Percentiles rank a stretch among this genome's conserved stretches.
Conservation (phyloP, 768 basidiomycete species). For the Boletus sp. region DNA sequence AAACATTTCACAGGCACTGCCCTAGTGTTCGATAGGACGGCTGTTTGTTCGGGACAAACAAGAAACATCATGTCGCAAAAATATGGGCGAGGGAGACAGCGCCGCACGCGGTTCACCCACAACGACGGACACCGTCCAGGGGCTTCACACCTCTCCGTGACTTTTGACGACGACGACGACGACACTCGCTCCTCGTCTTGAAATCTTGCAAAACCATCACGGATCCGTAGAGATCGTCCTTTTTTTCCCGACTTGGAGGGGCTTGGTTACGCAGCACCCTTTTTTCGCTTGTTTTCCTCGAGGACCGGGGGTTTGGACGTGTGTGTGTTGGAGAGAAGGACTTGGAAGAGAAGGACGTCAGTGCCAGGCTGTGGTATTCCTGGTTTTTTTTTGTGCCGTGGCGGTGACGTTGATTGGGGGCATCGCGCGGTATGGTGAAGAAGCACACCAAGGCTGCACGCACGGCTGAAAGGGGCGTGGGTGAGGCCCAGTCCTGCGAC, state of each 20-base stretch:
- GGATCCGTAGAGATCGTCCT: slow-evolving; percentile 62
- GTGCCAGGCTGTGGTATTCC: neutral
- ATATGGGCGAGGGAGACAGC: slow-evolving; percentile 23
- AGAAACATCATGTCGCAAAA: slow-evolving; percentile 37
- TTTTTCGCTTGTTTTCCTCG: neutral
- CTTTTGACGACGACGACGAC: slow-evolving; percentile 1
- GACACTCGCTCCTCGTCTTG: slow-evolving; percentile 39
- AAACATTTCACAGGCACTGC: neutral
- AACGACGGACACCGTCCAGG: slow-evolving; percentile 20
- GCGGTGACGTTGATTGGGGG: slow-evolving; percentile 2
- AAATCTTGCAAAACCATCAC: slow-evolving; percentile 58
- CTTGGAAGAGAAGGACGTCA: neutral
- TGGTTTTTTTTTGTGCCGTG: neutral
- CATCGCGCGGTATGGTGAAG: slow-evolving; percentile 19
- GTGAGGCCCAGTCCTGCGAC: neutral
- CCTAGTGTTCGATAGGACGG: slow-evolving; percentile 11
- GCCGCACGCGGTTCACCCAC: slow-evolving; percentile 25
- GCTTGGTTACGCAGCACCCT: neutral
- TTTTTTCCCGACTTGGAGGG: slow-evolving; percentile 5
- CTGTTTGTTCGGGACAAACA: slow-evolving; percentile 34
- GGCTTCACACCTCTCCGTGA: neutral
- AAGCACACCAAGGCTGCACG: slow-evolving; percentile 13
- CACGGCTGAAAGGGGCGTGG: neutral
- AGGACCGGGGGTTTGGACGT: neutral
- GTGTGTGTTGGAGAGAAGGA: neutral